These are phyloP conservation scores for Rhododendron vialii DNA, from an alignment of 148 eudicot species.

Conservation along the genomic window DNA sequence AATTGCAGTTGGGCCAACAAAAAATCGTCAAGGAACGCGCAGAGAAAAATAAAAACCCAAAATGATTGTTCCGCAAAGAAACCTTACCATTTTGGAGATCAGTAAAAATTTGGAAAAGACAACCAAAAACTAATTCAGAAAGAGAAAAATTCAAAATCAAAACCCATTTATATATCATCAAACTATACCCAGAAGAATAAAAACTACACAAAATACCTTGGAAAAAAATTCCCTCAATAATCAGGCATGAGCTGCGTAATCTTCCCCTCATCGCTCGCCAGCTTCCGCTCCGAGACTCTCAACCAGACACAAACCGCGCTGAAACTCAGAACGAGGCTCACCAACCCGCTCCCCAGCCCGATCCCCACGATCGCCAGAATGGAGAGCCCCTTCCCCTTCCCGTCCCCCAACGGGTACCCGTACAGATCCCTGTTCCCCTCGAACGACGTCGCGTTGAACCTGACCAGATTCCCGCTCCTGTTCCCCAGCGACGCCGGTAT, in stretches of 20 bases:
- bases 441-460: slow-evolving; percentile 50
- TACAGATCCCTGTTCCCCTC: slow-evolving; percentile 47
- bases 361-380: slow-evolving; percentile 53
- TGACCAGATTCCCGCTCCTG: slow-evolving; percentile 26
- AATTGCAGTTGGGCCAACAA: neutral
- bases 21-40: neutral
- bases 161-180: neutral
- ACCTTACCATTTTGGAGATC: neutral
- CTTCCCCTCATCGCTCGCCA: slow-evolving; percentile 46
- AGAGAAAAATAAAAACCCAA: neutral
- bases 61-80: neutral
- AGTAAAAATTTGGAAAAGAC: neutral
- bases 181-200: neutral
- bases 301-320: slow-evolving; percentile 63
- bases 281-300: slow-evolving; percentile 42
- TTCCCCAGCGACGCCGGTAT: slow-evolving; percentile 48
- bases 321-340: slow-evolving; percentile 57
- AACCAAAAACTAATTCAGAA: neutral
- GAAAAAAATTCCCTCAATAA: slow-evolving; percentile 10
- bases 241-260: slow-evolving; percentile 56
- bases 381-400: slow-evolving; percentile 36
- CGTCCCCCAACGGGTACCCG: slow-evolving; percentile 44
- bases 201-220: neutral
- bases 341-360: slow-evolving; percentile 59
- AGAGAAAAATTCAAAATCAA: neutral